Percentiles rank a stretch among this genome's conserved stretches.
Evolutionary conservation across 2,329 filamentous ascomycete genomes (phyloP).

Genomic region (Neopestalotiopsis clavispora): DNA sequence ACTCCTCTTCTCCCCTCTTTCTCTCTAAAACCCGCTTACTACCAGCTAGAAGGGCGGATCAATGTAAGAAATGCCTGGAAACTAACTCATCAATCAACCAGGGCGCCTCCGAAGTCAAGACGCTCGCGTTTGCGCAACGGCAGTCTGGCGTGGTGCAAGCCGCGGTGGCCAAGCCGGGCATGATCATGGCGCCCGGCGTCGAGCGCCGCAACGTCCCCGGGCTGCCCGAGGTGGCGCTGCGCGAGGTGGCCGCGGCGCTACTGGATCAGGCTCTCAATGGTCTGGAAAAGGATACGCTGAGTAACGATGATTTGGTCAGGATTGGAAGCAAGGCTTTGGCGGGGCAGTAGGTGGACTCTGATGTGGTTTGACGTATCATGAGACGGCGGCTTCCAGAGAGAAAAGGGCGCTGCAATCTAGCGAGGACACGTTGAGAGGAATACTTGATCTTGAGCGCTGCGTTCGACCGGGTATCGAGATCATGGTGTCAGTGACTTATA

Average conservation of each 20-base stretch:
- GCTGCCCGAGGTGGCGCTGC: not conserved
- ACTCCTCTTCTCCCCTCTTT: no score
- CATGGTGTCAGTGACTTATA: not conserved
- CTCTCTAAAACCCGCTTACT: no score
- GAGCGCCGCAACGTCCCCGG: not conserved
- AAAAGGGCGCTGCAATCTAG: no score
- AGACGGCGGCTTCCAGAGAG: no score
- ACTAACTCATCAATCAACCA: conserved; percentile 28
- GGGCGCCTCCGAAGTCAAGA: conserved; percentile 3
- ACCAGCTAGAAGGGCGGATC: no score
- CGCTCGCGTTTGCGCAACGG: not conserved
- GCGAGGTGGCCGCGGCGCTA: conserved; percentile 3
- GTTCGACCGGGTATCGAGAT: no score
- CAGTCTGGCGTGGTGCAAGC: not conserved
- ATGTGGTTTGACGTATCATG: no score
- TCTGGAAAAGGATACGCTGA: conserved; percentile 11
- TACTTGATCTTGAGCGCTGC: no score
- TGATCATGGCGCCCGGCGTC: conserved; percentile 1
- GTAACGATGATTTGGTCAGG: conserved; percentile 13
- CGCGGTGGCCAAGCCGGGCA: conserved; percentile 13
- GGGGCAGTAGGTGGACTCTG: not conserved
- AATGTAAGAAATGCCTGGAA: no score
- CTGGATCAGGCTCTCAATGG: conserved; percentile 1
- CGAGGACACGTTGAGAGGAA: no score
- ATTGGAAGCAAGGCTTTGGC: not conserved